Evolutionary conservation across 371 early-diverging fungal species (phyloP).

Genomic region (Actinomortierella wolfii): DNA sequence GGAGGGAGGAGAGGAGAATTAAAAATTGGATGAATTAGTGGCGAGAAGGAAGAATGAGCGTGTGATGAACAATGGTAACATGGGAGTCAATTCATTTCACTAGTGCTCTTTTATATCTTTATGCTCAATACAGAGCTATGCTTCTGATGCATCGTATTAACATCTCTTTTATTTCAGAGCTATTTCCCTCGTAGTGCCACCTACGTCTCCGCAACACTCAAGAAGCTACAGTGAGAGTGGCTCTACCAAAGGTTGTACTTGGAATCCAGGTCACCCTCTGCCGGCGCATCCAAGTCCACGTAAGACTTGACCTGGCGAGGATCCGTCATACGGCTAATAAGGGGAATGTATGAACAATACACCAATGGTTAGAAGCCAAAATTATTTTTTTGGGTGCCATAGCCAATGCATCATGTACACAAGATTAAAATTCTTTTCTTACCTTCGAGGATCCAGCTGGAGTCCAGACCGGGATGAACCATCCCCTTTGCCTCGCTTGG

Average conservation of each 20-base stretch:
- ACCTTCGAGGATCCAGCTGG: slow-evolving; percentile 45
- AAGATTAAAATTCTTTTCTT: background rate
- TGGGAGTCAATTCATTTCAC: background rate
- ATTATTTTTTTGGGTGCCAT: background rate
- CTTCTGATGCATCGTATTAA: no score
- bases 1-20: background rate
- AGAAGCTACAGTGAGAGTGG: no score
- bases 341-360: background rate
- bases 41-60: background rate
- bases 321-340: slow-evolving; percentile 48
- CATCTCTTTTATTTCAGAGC: no score
- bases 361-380: background rate
- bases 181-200: no score
- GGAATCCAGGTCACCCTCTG: slow-evolving; percentile 79
- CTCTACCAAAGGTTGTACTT: slow-evolving; percentile 48
- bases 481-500: slow-evolving; percentile 11
- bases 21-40: background rate
- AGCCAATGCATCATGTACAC: background rate
- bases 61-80: background rate
- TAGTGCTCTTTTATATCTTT: background rate
- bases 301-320: slow-evolving; percentile 85
- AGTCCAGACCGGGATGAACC: slow-evolving; percentile 7
- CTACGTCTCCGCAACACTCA: no score
- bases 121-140: background rate
- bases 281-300: slow-evolving; percentile 88